phyloP scores from a whole-genome alignment of 805 yeast genomes.

The Candida broadrunensis region DNA sequence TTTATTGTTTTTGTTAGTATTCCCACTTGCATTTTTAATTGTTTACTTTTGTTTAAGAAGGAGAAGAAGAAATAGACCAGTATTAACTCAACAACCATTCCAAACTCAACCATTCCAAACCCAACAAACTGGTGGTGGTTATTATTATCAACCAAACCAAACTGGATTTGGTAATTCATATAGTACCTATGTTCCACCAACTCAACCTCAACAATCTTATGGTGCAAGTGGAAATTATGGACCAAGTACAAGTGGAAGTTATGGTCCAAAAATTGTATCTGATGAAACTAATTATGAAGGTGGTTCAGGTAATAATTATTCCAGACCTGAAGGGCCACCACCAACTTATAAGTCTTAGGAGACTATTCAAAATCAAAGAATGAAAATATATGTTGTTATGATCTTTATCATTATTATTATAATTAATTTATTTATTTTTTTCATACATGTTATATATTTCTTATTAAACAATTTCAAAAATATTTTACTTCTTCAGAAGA shows the following conservation, averaged over 20 bases:
- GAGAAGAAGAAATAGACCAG: not conserved
- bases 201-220: constrained; percentile 3
- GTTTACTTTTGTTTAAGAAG: not conserved
- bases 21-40: not conserved
- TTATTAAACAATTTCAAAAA: too few relatives aligned
- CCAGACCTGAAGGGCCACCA: too few relatives aligned
- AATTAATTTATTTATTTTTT: too few relatives aligned
- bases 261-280: too few relatives aligned
- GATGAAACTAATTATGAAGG: not conserved
- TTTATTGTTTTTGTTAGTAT: not conserved
- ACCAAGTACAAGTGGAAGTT: too few relatives aligned
- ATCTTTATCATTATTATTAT: too few relatives aligned
- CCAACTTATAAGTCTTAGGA: not conserved
- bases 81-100: constrained; percentile 1
- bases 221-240: not conserved
- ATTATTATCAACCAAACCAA: not conserved
- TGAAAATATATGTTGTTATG: too few relatives aligned
- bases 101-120: constrained; percentile 1
- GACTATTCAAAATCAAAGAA: too few relatives aligned
- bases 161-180: not conserved
- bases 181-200: constrained; percentile 1
- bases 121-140: not conserved
- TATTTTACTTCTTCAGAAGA: too few relatives aligned
- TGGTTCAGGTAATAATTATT: too few relatives aligned
- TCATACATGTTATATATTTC: too few relatives aligned